Conservation (phyloP, 257 asterid species). For the Solanum chilense region DNA sequence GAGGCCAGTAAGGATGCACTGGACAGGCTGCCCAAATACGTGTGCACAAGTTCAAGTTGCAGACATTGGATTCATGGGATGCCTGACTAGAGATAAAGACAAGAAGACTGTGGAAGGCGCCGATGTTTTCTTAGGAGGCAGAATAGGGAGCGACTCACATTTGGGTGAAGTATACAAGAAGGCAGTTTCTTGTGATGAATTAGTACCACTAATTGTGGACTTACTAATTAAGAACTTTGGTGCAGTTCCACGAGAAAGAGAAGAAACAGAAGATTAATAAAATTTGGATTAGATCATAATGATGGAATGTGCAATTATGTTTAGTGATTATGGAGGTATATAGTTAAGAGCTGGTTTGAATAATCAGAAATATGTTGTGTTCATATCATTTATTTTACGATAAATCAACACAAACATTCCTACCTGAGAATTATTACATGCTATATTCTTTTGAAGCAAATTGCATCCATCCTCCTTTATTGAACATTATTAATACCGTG, state of each 20-base stretch:
- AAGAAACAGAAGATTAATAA: slow-evolving; percentile 54
- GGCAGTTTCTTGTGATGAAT: slow-evolving; percentile 82
- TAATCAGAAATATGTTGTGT: neutral
- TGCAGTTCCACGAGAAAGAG: slow-evolving; percentile 59
- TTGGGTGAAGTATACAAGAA: slow-evolving; percentile 80
- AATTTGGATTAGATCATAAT: neutral
- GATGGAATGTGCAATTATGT: neutral
- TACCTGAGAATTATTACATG: neutral
- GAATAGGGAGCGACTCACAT: slow-evolving; percentile 89
- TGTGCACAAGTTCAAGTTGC: slow-evolving; percentile 97
- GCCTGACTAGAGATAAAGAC: slow-evolving; percentile 53
- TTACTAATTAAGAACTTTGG: slow-evolving; percentile 64
- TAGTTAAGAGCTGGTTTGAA: neutral
- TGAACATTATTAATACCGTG: neutral
- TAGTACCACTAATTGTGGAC: slow-evolving; percentile 74
- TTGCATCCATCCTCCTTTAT: neutral
- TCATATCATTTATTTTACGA: neutral
- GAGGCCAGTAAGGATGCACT: slow-evolving; percentile 84
- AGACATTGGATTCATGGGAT: slow-evolving; percentile 97
- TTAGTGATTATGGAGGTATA: neutral
- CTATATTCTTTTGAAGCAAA: neutral
- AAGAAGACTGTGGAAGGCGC: slow-evolving; percentile 84
- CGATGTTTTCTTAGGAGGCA: slow-evolving; percentile 78
- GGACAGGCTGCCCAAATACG: slow-evolving; percentile 93
- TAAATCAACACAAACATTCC: neutral